Evolutionary conservation across 257 asterid species (phyloP), one percentile per base, ranked within the genome.

Genomic region (Ocimum tenuiflorum): DNA sequence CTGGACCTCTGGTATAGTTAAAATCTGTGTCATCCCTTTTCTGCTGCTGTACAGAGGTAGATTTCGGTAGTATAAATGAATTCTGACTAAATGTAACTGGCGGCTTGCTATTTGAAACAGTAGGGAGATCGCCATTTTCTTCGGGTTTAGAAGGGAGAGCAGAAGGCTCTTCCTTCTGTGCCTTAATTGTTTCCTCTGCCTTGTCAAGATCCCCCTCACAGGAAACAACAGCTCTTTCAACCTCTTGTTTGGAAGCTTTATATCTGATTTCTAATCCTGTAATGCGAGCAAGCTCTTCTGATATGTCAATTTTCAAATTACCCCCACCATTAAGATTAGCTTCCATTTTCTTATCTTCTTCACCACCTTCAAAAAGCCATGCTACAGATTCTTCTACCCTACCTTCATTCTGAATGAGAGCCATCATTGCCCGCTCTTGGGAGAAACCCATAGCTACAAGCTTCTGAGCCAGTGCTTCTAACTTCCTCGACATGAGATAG

Each of bases 371-470:
- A 18, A 82, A 72, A 58, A 82, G 80, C 86, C 84, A 82, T 10
- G 75, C 65, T 14, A 92, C 97, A 3, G 99, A 89, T 69, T 90
- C 94, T 73, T 89, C 99, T 66, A 89, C 85, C 56, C 84, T 80
- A 48, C 99, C 98, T 79, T 92, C 97, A 73, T 92, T 89, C 51
- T 81, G 79, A 68, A 92, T 89, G 39, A 92, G 97, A 61, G 99
- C 97, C 96, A 84, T 84, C 1, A 88, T 87, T 1, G 99, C 96
- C 70, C 83, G 80, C 80, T 92, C 99, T 17, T 72, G 88, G 75
- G 99, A 76, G 76, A 92, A 92, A 10, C 97, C 99, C 99, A 92
- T 92, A 14, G 87, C 80, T 38, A 92, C 96, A 47, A 92, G 90
- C 84, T 92, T 88, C 46, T 82, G 88, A 48, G 95, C 88, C 52